Evolutionary conservation across 2,329 filamentous ascomycete species (phyloP).

Genomic region (Xylaria sp.): DNA sequence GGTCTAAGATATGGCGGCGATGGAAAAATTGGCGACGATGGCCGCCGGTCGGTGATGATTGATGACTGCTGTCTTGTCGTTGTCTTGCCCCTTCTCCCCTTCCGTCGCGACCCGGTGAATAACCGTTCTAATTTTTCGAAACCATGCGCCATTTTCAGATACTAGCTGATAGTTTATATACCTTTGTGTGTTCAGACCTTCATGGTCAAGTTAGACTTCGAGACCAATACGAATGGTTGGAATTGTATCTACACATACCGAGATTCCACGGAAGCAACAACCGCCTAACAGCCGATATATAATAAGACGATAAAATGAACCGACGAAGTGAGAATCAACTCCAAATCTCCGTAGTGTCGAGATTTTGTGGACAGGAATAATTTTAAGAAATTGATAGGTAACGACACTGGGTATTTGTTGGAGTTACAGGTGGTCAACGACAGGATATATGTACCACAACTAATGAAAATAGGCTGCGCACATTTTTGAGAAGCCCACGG

Average conservation of each 20-base stretch:
- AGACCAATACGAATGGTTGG: neutral
- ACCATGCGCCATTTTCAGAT: constrained; percentile 57
- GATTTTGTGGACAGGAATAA: neutral
- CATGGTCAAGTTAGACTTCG: constrained; percentile 15
- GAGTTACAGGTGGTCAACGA: constrained; percentile 27
- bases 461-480: constrained; percentile 37
- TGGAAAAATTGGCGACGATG: constrained; percentile 43
- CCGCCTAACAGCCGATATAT: neutral
- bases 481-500: constrained; percentile 39
- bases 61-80: constrained; percentile 35
- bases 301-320: neutral
- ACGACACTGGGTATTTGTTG: constrained; percentile 5
- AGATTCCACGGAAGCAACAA: neutral
- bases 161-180: neutral
- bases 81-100: constrained; percentile 44
- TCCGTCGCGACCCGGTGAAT: constrained; percentile 57
- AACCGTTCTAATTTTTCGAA: constrained; percentile 62
- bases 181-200: neutral
- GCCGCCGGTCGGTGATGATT: constrained; percentile 21
- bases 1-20: constrained; percentile 62
- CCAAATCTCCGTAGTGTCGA: neutral
- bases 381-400: constrained; percentile 11
- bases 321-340: neutral
- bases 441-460: constrained; percentile 35
- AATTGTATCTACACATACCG: constrained; percentile 18